Evolutionary conservation across 2,329 filamentous ascomycete species (phyloP).

Genomic region (Bipolaris gigantea): DNA sequence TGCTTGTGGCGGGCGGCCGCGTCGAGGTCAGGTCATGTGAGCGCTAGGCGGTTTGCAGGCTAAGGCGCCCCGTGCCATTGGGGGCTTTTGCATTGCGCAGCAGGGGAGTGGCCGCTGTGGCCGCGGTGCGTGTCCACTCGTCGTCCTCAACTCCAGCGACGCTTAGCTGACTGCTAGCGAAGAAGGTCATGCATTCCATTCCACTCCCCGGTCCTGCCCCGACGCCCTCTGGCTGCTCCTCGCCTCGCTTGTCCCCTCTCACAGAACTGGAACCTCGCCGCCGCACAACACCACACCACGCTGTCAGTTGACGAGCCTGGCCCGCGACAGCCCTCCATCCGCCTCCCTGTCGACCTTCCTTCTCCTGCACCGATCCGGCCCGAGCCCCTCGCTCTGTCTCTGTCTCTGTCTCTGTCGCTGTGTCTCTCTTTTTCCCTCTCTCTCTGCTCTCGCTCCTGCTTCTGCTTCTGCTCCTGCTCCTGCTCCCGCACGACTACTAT

Average conservation of each 20-base stretch:
- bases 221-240: slow-evolving; percentile 31
- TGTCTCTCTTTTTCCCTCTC: too few relatives aligned
- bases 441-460: too few relatives aligned
- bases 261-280: slow-evolving; percentile 26
- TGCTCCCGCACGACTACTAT: slow-evolving; percentile 21
- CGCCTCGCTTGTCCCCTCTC: slow-evolving; percentile 17
- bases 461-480: too few relatives aligned
- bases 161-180: slow-evolving; percentile 40
- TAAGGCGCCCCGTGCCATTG: slow-evolving; percentile 19
- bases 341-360: slow-evolving; percentile 27
- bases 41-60: slow-evolving; percentile 17
- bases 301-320: slow-evolving; percentile 24
- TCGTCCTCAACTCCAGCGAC: slow-evolving; percentile 42
- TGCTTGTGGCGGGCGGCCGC: slow-evolving; percentile 21
- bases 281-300: slow-evolving; percentile 35
- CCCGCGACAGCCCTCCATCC: slow-evolving; percentile 27
- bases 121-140: slow-evolving; percentile 35
- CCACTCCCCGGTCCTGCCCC: slow-evolving; percentile 37
- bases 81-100: slow-evolving; percentile 18
- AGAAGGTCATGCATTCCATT: slow-evolving; percentile 41
- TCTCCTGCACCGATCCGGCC: slow-evolving; percentile 28
- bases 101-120: slow-evolving; percentile 23
- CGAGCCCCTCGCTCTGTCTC: slow-evolving; percentile 18
- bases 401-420: background rate
- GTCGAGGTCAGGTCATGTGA: slow-evolving; percentile 34